These are phyloP conservation scores for Coemansia sp. DNA, from an alignment of 192 early-diverging fungal genomes.

Conservation along the genomic window DNA sequence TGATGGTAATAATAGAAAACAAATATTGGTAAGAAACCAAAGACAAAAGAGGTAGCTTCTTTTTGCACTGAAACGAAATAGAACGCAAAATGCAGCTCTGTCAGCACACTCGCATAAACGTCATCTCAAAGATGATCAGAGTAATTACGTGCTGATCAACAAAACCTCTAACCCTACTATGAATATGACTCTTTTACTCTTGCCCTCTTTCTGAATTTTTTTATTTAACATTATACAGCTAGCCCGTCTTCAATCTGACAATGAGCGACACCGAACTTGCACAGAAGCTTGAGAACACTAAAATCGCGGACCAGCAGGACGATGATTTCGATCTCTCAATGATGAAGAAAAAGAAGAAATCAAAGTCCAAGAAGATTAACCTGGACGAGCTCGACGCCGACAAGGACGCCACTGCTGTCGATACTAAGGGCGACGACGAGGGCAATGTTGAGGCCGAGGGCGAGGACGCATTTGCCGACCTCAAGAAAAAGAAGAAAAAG, in stretches of 20 bases:
- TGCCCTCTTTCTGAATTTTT: conserved; percentile 5
- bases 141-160: neutral
- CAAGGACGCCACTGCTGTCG: conserved; percentile 9
- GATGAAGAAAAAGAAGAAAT: conserved; percentile 50
- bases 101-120: neutral
- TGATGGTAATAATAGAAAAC: neutral
- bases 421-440: conserved; percentile 1
- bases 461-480: conserved; percentile 50
- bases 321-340: conserved; percentile 24
- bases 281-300: conserved; percentile 19
- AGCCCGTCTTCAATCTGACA: neutral
- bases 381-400: conserved; percentile 38
- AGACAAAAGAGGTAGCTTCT: no score
- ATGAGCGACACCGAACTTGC: conserved; percentile 42
- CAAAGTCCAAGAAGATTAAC: conserved; percentile 49
- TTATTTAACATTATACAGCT: conserved; percentile 12
- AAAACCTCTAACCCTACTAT: neutral
- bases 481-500: conserved; percentile 69
- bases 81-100: neutral
- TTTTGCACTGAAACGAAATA: neutral
- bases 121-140: neutral
- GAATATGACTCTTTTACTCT: neutral
- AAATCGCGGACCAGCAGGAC: conserved; percentile 18
- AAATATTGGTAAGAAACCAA: neutral
- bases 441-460: conserved; percentile 18